phyloP scores from a whole-genome alignment of 2,329 filamentous ascomycete species.

The Lasiodiplodia citricola region DNA sequence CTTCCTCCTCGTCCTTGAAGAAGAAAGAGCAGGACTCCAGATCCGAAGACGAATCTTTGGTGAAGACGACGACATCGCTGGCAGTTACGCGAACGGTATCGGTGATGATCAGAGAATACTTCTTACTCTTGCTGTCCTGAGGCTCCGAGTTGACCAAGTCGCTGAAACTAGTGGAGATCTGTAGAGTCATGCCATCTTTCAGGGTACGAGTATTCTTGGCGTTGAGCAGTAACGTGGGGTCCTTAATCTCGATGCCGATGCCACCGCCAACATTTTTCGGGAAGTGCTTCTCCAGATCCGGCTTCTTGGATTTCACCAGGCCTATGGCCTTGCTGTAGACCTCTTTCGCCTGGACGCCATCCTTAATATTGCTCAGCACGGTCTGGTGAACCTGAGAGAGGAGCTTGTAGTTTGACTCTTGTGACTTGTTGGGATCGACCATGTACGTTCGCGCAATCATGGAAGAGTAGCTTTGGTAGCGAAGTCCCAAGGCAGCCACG shows the following conservation, averaged over 20 bases:
- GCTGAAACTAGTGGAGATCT: slow-evolving; percentile 85
- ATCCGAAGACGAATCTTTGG: slow-evolving; percentile 87
- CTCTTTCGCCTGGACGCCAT: slow-evolving; percentile 85
- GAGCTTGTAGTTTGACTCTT: slow-evolving; percentile 93
- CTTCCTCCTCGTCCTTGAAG: slow-evolving; percentile 93
- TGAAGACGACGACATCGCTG: slow-evolving; percentile 84
- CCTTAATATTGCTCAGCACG: slow-evolving; percentile 88
- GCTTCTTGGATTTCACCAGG: slow-evolving; percentile 86
- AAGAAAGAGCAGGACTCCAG: slow-evolving; percentile 97
- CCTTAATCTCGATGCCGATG: slow-evolving; percentile 89
- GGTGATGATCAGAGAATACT: slow-evolving; percentile 86
- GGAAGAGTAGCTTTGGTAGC: slow-evolving; percentile 96
- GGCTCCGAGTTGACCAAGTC: slow-evolving; percentile 87
- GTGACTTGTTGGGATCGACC: slow-evolving; percentile 94
- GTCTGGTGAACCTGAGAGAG: slow-evolving; percentile 82
- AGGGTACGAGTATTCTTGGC: slow-evolving; percentile 82
- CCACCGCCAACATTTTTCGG: slow-evolving; percentile 90
- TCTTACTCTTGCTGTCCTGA: slow-evolving; percentile 87
- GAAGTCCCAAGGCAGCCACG: slow-evolving; percentile 85
- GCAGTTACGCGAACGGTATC: slow-evolving; percentile 90
- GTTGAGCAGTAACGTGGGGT: slow-evolving; percentile 81
- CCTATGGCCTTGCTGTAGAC: slow-evolving; percentile 86
- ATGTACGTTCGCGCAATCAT: slow-evolving; percentile 92
- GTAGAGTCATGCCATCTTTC: slow-evolving; percentile 97
- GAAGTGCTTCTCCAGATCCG: slow-evolving; percentile 94